Evolutionary conservation across 169 alveolate genomes (phyloP).

Genomic region (Eimeria zaria): DNA sequence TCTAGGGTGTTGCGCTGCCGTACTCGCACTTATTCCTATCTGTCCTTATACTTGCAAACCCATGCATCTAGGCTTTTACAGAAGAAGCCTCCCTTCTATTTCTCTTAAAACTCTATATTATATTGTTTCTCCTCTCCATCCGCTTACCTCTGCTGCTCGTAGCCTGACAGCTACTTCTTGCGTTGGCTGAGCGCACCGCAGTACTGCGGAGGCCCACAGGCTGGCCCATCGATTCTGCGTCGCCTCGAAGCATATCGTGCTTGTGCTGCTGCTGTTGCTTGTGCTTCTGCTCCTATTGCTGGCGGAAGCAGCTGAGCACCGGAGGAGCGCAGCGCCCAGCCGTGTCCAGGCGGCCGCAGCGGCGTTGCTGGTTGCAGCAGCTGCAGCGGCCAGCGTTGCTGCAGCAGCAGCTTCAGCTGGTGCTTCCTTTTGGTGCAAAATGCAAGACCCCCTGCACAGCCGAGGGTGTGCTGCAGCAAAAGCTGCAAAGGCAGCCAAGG

Average conservation of each 20-base stretch:
- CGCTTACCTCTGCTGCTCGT: conserved; percentile 21
- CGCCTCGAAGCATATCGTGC: neutral
- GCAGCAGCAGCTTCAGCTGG: conserved; percentile 37
- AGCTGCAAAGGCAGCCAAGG: conserved; percentile 29
- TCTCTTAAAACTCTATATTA: too few species aligned
- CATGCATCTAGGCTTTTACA: too few species aligned
- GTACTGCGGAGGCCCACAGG: conserved; percentile 22
- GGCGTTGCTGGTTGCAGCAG: neutral
- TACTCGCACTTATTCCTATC: too few species aligned
- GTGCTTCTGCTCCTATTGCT: neutral
- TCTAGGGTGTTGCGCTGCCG: too few species aligned
- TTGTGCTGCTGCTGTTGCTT: neutral
- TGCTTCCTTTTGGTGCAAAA: neutral
- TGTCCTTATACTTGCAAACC: too few species aligned
- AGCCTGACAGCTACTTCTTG: conserved; percentile 22
- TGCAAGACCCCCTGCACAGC: neutral
- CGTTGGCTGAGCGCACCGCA: conserved; percentile 65
- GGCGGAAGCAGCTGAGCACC: conserved; percentile 20
- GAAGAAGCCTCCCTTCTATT: too few species aligned
- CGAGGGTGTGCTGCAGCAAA: conserved; percentile 34
- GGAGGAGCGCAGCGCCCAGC: conserved; percentile 59
- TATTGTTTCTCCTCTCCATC: neutral
- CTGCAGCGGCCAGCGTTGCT: neutral
- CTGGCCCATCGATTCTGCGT: neutral
- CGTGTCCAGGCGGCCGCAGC: conserved; percentile 49